Evolutionary conservation across 176 grass and related monocot genomes (phyloP), one percentile per base, ranked within the genome.

Genomic region (Leersia perrieri): DNA sequence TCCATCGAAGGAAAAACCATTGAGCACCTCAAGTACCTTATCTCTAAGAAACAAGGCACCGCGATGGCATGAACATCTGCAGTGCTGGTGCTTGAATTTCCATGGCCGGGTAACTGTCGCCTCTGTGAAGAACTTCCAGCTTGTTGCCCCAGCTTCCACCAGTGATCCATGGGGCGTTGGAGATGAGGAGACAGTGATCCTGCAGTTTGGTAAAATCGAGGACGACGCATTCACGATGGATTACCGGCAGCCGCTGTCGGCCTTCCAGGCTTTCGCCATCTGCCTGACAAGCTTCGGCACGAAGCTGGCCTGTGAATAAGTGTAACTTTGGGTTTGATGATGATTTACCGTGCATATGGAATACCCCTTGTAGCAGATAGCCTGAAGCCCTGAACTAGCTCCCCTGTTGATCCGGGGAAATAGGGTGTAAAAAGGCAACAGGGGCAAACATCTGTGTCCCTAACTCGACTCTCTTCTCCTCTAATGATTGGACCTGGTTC

Each of bases 81-180:
- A 98, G 66, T 98, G 95, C 60, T 98, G 95, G 95, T 98, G 95
- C 86, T 64, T 98, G 72, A 98, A 98, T 82, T 98, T 98, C 13
- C 92, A 95, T 22, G 95, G 95, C 13, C 78, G 95, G 28, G 95
- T 98, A 28, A 95, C 95, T 0, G 90, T 98, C 0, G 95, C 95
- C 26, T 98, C 95, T 0, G 92, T 93, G 61, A 98, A 98, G 83
- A 98, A 98, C 74, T 98, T 98, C 78, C 95, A 98, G 73, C 88
- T 98, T 0, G 95, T 93, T 2, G 88, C 90, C 14, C 80, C 86
- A 10, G 60, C 83, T 33, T 72, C 74, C 23, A 51, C 80, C 1
- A 65, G 83, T 15, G 40, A 85, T 22, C 68, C 80, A 9, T 88
- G 75, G 68, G 89, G 76, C 0, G 81, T 94, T 0, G 92, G 76